Evolutionary conservation across 345 rosid genomes (phyloP).

Genomic region (Boechera retrofracta): DNA sequence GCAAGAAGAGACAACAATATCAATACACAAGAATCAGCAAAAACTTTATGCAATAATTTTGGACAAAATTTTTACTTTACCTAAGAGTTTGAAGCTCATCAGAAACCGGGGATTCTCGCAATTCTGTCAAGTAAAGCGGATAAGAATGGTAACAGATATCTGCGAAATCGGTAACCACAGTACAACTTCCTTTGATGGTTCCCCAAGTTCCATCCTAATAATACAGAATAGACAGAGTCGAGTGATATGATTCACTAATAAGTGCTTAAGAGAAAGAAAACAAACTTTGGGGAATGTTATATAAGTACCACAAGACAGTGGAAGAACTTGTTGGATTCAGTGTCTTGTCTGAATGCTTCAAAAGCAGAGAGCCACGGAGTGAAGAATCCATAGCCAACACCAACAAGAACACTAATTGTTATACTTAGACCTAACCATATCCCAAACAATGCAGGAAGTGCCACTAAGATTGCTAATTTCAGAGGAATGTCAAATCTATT

Average conservation of each 20-base stretch:
- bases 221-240: constrained; percentile 26
- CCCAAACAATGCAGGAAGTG: constrained; percentile 69
- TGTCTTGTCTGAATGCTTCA: constrained; percentile 75
- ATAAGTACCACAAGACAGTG: constrained; percentile 68
- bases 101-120: constrained; percentile 58
- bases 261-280: background rate
- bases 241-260: constrained; percentile 7
- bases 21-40: constrained; percentile 9
- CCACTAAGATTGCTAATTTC: constrained; percentile 64
- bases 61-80: constrained; percentile 45
- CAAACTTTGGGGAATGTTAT: background rate
- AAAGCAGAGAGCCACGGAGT: constrained; percentile 86
- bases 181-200: constrained; percentile 76
- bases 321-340: constrained; percentile 62
- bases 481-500: constrained; percentile 62
- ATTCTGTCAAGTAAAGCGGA: constrained; percentile 65
- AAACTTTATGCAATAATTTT: background rate
- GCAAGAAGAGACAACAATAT: constrained; percentile 24
- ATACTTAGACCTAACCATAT: constrained; percentile 80
- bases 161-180: constrained; percentile 72
- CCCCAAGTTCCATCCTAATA: constrained; percentile 88
- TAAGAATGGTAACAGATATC: constrained; percentile 79
- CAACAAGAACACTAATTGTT: constrained; percentile 64
- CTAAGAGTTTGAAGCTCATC: constrained; percentile 66
- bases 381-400: constrained; percentile 84